Evolutionary conservation across 1,284 basidiomycete genomes (phyloP).

Genomic region (Phellopilus nigrolimitatus): DNA sequence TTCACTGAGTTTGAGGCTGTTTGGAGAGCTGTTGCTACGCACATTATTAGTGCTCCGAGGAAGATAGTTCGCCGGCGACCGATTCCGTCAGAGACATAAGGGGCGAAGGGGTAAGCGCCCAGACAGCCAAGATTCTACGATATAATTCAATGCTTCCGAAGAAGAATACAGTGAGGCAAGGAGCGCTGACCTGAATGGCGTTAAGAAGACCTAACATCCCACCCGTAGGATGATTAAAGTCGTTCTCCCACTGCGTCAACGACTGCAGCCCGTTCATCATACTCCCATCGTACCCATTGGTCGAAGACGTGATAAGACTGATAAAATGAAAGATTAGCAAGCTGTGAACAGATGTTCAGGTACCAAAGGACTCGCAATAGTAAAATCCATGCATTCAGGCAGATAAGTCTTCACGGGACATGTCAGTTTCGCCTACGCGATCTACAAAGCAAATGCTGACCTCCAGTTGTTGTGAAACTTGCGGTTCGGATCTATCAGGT

Average conservation of each 20-base stretch:
- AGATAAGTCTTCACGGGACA: constrained; percentile 15
- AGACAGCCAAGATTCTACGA: constrained; percentile 28
- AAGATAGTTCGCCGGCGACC: constrained; percentile 28
- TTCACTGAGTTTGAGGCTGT: constrained; percentile 28
- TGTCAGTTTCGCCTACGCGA: no score
- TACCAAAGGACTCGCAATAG: constrained; percentile 15
- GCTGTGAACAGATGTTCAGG: not conserved
- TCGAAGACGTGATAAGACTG: constrained; percentile 26
- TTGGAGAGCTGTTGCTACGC: constrained; percentile 27
- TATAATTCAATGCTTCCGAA: no score
- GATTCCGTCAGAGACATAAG: constrained; percentile 28
- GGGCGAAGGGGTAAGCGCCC: constrained; percentile 27
- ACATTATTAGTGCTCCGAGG: constrained; percentile 28
- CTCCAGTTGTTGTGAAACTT: constrained; percentile 72
- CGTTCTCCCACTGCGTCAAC: constrained; percentile 27
- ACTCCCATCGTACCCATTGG: constrained; percentile 27
- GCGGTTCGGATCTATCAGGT: constrained; percentile 57
- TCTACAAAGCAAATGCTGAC: no score
- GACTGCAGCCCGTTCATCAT: constrained; percentile 30
- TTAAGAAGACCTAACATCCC: constrained; percentile 29
- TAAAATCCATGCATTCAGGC: constrained; percentile 23
- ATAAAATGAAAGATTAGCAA: not conserved
- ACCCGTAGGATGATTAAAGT: constrained; percentile 31
- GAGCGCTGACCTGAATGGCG: constrained; percentile 25
- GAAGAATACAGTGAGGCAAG: not conserved